Base-by-base conservation (phyloP, 2,329 filamentous ascomycete species). In the Septoria linicola region DNA sequence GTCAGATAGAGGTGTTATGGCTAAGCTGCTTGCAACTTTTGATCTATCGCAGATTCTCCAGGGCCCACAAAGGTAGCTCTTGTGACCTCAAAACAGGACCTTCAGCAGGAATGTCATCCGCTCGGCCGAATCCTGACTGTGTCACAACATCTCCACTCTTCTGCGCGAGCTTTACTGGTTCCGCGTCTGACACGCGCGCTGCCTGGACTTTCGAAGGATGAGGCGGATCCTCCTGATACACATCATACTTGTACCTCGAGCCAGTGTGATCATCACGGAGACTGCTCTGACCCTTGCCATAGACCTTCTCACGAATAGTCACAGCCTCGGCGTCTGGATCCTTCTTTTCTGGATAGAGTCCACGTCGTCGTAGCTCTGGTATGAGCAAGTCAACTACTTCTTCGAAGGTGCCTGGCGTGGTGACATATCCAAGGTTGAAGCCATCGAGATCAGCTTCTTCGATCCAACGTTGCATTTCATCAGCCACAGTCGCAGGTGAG, bases 211-310 rank as follows among this genome's bases (percentile, higher is more conserved):
- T 25, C 2, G 41, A 34, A 34, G 4, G 17, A 17, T 45, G 41
- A 3, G 34, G 44, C 13, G 25, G 20, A 6, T 82, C 78, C 59
- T 84, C 80, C 49, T 76, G 66, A 58, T 84, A 85, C 1, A 82
- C 76, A 59, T 80, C 73, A 58, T 85, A 86, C 68, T 81, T 83
- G 63, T 84, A 86, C 55, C 60, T 66, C 42, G 75, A 79, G 1
- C 82, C 83, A 0, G 72, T 62, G 65, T 86, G 83, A 65, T 86
- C 83, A 55, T 71, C 71, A 31, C 81, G 72, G 52, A 86, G 62
- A 11, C 74, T 70, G 4, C 67, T 73, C 64, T 85, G 82, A 0
- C 82, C 83, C 54, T 72, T 73, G 0, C 82, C 81, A 64, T 84
- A 85, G 0, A 85, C 70, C 67, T 79, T 84, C 67, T 86, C 83